A percentile compares a stretch with the other conserved stretches of the same genome.
phyloP scores from a whole-genome alignment of 768 basidiomycete species.

The Clitopilus hobsonii region DNA sequence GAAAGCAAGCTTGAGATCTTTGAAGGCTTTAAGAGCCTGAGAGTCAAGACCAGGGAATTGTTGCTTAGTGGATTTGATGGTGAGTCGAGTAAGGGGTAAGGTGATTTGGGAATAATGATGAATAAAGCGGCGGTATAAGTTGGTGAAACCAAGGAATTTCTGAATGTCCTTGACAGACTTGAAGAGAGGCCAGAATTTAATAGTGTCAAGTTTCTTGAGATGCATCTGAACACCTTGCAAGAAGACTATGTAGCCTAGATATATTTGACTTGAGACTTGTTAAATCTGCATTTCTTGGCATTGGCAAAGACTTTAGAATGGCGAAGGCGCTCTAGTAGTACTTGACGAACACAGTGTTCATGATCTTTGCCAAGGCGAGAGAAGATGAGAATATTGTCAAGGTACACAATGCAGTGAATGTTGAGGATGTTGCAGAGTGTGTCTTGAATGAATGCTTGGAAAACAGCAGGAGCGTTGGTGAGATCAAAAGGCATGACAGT shows the following conservation, averaged over 20 bases:
- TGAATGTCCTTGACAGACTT: conserved; percentile 20
- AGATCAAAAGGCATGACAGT: conserved; percentile 33
- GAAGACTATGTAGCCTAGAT: conserved; percentile 33
- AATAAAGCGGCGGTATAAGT: conserved; percentile 25
- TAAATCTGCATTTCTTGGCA: conserved; percentile 35
- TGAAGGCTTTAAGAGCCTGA: conserved; percentile 16
- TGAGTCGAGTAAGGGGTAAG: conserved; percentile 17
- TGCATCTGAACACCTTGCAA: conserved; percentile 30
- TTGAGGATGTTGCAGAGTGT: conserved; percentile 32
- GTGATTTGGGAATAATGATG: conserved; percentile 18
- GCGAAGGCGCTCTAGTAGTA: conserved; percentile 29
- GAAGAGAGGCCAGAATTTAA: conserved; percentile 31
- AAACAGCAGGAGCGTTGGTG: conserved; percentile 34
- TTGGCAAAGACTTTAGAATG: conserved; percentile 26
- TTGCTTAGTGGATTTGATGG: conserved; percentile 13
- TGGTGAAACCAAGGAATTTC: conserved; percentile 30
- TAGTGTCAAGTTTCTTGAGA: conserved; percentile 27
- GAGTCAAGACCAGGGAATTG: conserved; percentile 6
- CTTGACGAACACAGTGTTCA: conserved; percentile 21
- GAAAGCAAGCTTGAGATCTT: conserved; percentile 19
- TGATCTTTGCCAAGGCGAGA: conserved; percentile 29
- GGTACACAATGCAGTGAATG: conserved; percentile 33
- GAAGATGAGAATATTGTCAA: conserved; percentile 41
- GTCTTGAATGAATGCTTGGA: conserved; percentile 39
- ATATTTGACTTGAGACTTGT: conserved; percentile 31